phyloP scores from a whole-genome alignment of 1,284 basidiomycete species.

The Porphyrellus sp. region DNA sequence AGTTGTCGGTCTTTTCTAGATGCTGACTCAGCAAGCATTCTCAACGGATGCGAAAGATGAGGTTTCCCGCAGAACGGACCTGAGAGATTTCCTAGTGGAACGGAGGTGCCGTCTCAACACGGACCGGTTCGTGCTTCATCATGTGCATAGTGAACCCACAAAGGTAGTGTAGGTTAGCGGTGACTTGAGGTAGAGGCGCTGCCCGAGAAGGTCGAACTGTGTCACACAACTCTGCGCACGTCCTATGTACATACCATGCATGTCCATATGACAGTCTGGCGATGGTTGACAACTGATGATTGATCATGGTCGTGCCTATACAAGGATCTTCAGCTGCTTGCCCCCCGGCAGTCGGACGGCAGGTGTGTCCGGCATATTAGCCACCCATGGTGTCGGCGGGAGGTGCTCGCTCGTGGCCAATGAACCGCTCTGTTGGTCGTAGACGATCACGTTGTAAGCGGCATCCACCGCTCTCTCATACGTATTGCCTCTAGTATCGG shows the following conservation, averaged over 20 bases:
- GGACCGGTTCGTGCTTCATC: conserved; percentile 43
- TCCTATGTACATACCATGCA: conserved; percentile 13
- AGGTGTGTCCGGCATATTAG: conserved; percentile 1
- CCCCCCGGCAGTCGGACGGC: conserved; percentile 46
- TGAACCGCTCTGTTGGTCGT: conserved; percentile 56
- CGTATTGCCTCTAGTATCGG: conserved; percentile 58
- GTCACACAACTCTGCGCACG: conserved; percentile 1
- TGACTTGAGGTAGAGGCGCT: conserved; percentile 3
- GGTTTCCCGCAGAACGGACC: not conserved
- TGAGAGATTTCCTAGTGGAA: conserved; percentile 17
- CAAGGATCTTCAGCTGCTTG: conserved; percentile 6
- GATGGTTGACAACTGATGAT: not conserved
- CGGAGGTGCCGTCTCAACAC: conserved; percentile 37
- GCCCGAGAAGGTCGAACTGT: not conserved
- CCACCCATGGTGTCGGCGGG: not conserved
- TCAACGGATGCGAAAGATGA: conserved; percentile 31
- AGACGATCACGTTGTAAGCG: conserved; percentile 56
- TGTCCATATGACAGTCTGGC: conserved; percentile 5
- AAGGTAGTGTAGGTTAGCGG: conserved; percentile 16
- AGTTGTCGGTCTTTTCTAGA: conserved; percentile 74
- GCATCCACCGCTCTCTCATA: conserved; percentile 60
- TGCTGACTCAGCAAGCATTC: conserved; percentile 18
- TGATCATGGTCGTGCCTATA: conserved; percentile 1
- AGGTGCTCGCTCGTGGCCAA: conserved; percentile 37
- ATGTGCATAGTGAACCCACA: conserved; percentile 30